These are phyloP conservation scores for Myriosclerotinia duriaeana DNA, from an alignment of 2,329 filamentous ascomycete species.

Conservation along the genomic window DNA sequence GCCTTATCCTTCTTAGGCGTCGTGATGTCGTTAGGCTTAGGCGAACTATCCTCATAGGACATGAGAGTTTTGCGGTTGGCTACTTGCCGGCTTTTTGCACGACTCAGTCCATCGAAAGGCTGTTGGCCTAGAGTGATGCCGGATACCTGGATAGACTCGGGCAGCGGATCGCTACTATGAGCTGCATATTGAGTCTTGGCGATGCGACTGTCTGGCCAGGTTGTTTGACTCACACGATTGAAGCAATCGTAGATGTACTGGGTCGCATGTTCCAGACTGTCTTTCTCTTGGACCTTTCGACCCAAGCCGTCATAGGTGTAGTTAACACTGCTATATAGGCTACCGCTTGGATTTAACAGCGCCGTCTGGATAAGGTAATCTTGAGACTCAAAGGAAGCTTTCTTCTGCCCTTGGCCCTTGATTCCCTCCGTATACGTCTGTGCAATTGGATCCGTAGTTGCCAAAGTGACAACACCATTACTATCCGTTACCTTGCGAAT, in stretches of 20 bases:
- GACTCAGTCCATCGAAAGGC: constrained; percentile 6
- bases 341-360: background rate
- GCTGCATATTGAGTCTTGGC: background rate
- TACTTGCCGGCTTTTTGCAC: background rate
- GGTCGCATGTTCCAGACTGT: background rate
- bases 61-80: background rate
- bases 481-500: background rate
- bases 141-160: background rate
- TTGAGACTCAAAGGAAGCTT: background rate
- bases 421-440: background rate
- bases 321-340: background rate
- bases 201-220: background rate
- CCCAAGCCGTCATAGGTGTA: background rate
- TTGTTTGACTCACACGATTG: background rate
- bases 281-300: background rate
- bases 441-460: background rate
- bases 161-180: background rate
- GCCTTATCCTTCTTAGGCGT: background rate
- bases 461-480: constrained; percentile 1
- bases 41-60: background rate
- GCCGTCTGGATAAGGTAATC: background rate
- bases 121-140: background rate
- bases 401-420: background rate
- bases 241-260: constrained; percentile 1
- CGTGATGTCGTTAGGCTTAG: background rate